Evolutionary conservation across 345 rosid genomes (phyloP).

Genomic region (Nephelium lappaceum): DNA sequence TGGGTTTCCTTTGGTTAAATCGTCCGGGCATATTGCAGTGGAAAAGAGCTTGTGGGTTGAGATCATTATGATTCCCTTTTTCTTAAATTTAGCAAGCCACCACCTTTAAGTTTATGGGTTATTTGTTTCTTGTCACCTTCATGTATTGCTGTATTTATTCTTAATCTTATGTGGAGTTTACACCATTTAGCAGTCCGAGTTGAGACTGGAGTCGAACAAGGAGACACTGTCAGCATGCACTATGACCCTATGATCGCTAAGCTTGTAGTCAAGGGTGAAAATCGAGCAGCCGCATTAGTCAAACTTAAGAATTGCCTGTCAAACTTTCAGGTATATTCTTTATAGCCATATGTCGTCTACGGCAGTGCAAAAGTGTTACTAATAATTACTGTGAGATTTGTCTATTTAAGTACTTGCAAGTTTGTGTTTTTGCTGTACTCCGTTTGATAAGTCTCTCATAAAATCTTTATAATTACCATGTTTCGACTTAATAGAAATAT

Average conservation of each 20-base stretch:
- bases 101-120: background rate
- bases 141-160: constrained; percentile 7
- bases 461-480: background rate
- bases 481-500: background rate
- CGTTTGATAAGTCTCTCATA: constrained; percentile 9
- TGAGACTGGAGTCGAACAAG: constrained; percentile 94
- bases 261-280: constrained; percentile 93
- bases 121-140: background rate
- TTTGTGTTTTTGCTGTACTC: background rate
- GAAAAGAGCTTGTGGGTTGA: constrained; percentile 13
- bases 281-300: constrained; percentile 77
- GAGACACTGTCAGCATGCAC: constrained; percentile 95
- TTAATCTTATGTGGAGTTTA: constrained; percentile 22
- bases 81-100: constrained; percentile 10
- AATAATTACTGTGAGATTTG: background rate
- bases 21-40: background rate
- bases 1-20: background rate
- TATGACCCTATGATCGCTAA: constrained; percentile 99
- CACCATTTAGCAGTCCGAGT: constrained; percentile 62
- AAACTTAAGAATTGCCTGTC: constrained; percentile 86
- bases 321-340: constrained; percentile 71
- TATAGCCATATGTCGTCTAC: constrained; percentile 11
- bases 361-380: constrained; percentile 2
- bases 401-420: constrained; percentile 5
- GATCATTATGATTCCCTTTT: constrained; percentile 6